Evolutionary conservation across 1,139 yeast species (phyloP), one percentile per base, ranked within the genome.

Genomic region (Zygoascus sp.): DNA sequence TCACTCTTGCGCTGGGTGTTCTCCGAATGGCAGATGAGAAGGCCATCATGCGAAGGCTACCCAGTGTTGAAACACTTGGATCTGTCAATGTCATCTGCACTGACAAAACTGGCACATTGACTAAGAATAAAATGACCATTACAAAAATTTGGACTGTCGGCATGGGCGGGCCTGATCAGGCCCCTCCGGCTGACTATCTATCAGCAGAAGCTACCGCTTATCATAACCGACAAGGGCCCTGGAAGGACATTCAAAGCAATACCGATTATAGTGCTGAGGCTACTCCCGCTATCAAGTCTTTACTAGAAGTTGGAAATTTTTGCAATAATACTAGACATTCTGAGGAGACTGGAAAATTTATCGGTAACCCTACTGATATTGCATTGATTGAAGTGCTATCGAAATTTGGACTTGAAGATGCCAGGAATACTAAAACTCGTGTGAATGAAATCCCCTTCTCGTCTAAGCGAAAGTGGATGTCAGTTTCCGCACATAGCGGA

Each of bases 41-140:
- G 60, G 97, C 97, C 2, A 92, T 92, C 60, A 96, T 92, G 46
- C 83, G 90, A 59, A 78, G 97, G 57, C 73, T 92, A 53, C 97
- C 97, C 11, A 82, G 94, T 58, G 97, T 92, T 32, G 98, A 92
- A 68, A 92, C 97, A 2, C 75, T 90, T 57, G 97, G 97, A 3
- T 85, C 95, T 44, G 97, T 90, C 40, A 89, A 89, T 62, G 97
- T 90, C 34, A 88, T 90, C 58, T 90, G 97, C 64, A 81, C 95
- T 17, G 97, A 90, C 68, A 90, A 90, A 61, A 90, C 97, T 1
- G 97, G 97, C 52, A 92, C 97, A 2, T 74, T 90, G 55, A 92
- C 98, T 21, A 87, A 86, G 66, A 92, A 92, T 65, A 94, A 84
- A 63, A 88, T 92, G 95, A 85, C 97, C 2, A 89, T 87, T 8